Evolutionary conservation across 306 rosid genomes (phyloP).

Genomic region (Calophaca sinica): DNA sequence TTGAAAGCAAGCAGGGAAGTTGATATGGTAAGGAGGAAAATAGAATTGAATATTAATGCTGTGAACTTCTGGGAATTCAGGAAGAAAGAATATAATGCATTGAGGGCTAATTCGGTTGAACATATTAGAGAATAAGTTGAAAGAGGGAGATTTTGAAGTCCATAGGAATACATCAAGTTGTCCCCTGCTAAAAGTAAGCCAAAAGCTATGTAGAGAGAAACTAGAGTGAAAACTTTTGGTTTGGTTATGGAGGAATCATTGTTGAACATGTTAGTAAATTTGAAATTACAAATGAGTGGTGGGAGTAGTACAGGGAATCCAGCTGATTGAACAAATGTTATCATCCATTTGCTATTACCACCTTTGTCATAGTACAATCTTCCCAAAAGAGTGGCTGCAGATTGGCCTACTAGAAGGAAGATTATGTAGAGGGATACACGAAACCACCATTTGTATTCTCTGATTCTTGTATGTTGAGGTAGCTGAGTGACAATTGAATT

Average conservation of each 20-base stretch:
- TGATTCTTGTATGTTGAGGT: no score
- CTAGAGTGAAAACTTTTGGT: constrained; percentile 36
- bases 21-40: constrained; percentile 60
- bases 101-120: constrained; percentile 68
- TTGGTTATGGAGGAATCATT: constrained; percentile 38
- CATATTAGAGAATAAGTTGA: constrained; percentile 66
- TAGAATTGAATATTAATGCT: constrained; percentile 56
- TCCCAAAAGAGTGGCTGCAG: constrained; percentile 63
- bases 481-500: no score
- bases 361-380: constrained; percentile 65
- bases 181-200: constrained; percentile 52
- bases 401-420: constrained; percentile 61
- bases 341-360: constrained; percentile 78
- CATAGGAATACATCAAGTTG: constrained; percentile 69
- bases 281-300: constrained; percentile 45
- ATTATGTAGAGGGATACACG: constrained; percentile 49
- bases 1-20: constrained; percentile 60
- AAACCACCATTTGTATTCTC: constrained; percentile 58
- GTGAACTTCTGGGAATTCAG: constrained; percentile 65
- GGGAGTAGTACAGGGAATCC: constrained; percentile 69
- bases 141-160: constrained; percentile 61
- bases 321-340: constrained; percentile 65
- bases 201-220: constrained; percentile 49
- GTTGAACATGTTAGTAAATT: background rate
- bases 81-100: constrained; percentile 57